These are phyloP conservation scores for Vaccinium corymbosum DNA, from an alignment of 148 eudicot genomes.

Conservation along the genomic window DNA sequence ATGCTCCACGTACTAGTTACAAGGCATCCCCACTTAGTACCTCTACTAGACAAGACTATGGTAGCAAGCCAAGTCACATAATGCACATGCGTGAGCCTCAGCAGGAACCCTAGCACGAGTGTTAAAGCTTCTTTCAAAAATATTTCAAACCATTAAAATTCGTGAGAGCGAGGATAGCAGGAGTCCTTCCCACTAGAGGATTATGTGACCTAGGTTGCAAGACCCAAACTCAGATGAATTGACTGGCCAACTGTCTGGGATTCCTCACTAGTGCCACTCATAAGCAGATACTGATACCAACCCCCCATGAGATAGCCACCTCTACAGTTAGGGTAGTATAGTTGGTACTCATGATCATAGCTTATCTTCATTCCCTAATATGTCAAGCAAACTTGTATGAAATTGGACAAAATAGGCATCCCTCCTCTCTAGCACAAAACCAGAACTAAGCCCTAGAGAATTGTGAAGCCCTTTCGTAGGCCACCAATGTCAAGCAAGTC, in stretches of 20 bases:
- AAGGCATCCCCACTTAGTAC: not conserved
- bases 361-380: not conserved
- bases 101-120: not conserved
- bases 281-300: too few relatives aligned
- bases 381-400: not conserved
- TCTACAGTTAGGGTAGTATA: not conserved
- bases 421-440: not conserved
- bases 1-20: not conserved
- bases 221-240: not conserved
- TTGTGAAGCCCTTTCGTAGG: not conserved
- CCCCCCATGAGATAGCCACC: not conserved
- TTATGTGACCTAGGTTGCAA: not conserved
- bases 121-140: not conserved
- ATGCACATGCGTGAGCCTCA: not conserved
- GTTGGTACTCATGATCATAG: not conserved
- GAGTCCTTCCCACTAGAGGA: not conserved
- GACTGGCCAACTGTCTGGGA: not conserved
- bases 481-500: not conserved
- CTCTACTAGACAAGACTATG: not conserved
- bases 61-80: not conserved
- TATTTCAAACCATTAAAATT: not conserved
- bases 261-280: not conserved
- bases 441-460: not conserved
- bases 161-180: not conserved
- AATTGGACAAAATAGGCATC: not conserved